phyloP scores from a whole-genome alignment of 805 yeast genomes.

The Monosporozyma yasuniensis region DNA sequence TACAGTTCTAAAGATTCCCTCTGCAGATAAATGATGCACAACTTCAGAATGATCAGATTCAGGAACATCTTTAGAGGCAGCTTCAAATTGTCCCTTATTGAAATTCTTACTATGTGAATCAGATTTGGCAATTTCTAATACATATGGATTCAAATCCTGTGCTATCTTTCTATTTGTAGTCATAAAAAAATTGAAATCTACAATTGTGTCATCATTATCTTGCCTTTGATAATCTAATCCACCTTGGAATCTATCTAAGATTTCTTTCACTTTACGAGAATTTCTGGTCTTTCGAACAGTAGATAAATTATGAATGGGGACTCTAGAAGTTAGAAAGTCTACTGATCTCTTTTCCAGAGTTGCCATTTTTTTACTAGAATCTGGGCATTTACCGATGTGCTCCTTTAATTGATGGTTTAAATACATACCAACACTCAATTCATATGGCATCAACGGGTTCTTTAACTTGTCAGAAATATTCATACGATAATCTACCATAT shows the following conservation, averaged over 20 bases:
- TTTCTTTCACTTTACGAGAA: slow-evolving; percentile 17
- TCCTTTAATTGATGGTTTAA: slow-evolving; percentile 1
- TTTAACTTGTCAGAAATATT: slow-evolving; percentile 14
- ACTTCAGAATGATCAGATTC: slow-evolving; percentile 15
- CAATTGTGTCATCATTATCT: slow-evolving; percentile 10
- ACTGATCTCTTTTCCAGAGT: slow-evolving; percentile 8
- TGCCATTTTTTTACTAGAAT: slow-evolving; percentile 2
- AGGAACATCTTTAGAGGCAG: slow-evolving; percentile 8
- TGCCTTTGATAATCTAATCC: not conserved
- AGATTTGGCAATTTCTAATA: slow-evolving; percentile 20
- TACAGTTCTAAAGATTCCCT: slow-evolving; percentile 16
- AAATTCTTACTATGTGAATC: slow-evolving; percentile 12
- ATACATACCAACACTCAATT: slow-evolving; percentile 13
- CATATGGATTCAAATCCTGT: slow-evolving; percentile 19
- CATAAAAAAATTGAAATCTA: slow-evolving; percentile 9
- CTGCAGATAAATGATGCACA: slow-evolving; percentile 12
- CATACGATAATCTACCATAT: slow-evolving; percentile 22
- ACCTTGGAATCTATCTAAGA: slow-evolving; percentile 18
- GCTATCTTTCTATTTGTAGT: slow-evolving; percentile 8
- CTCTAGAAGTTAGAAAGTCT: slow-evolving; percentile 13
- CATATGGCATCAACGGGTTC: slow-evolving; percentile 16
- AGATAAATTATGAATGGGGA: slow-evolving; percentile 1
- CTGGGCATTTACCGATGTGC: not conserved
- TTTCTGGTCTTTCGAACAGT: slow-evolving; percentile 22
- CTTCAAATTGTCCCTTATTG: slow-evolving; percentile 13